phyloP scores from a whole-genome alignment of 495 filamentous ascomycete genomes.

The Xylaria sp. region DNA sequence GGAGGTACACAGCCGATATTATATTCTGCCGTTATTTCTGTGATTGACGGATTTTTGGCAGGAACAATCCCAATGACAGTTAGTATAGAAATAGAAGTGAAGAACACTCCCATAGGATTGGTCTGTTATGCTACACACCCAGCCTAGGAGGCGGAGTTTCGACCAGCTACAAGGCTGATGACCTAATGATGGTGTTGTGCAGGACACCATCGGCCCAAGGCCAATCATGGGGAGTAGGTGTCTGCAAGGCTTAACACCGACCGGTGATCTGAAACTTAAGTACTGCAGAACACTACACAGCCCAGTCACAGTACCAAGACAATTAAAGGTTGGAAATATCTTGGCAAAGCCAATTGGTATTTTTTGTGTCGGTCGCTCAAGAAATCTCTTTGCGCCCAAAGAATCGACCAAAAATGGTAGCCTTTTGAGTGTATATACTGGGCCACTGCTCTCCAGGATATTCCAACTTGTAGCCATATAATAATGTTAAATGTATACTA shows the following conservation, averaged over 20 bases:
- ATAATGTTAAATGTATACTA: background rate
- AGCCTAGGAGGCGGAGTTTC: background rate
- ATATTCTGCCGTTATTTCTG: background rate
- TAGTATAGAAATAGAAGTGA: background rate
- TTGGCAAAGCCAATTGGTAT: background rate
- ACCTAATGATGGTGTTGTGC: background rate
- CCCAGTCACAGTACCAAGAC: background rate
- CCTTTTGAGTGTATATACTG: background rate
- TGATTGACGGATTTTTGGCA: background rate
- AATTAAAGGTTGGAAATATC: background rate
- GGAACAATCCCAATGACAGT: background rate
- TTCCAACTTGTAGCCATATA: too few relatives aligned
- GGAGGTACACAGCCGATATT: background rate
- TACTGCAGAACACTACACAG: background rate
- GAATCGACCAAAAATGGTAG: background rate
- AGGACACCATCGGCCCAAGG: background rate
- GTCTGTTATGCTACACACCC: background rate
- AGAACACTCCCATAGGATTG: background rate
- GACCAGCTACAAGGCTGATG: background rate
- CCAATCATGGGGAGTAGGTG: background rate
- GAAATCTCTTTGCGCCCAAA: background rate
- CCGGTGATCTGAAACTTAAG: background rate
- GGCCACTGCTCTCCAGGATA: too few relatives aligned
- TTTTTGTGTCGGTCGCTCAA: background rate
- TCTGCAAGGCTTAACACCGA: background rate